Base-by-base conservation (phyloP, 2,329 filamentous ascomycete species). In the Curvularia sp. region DNA sequence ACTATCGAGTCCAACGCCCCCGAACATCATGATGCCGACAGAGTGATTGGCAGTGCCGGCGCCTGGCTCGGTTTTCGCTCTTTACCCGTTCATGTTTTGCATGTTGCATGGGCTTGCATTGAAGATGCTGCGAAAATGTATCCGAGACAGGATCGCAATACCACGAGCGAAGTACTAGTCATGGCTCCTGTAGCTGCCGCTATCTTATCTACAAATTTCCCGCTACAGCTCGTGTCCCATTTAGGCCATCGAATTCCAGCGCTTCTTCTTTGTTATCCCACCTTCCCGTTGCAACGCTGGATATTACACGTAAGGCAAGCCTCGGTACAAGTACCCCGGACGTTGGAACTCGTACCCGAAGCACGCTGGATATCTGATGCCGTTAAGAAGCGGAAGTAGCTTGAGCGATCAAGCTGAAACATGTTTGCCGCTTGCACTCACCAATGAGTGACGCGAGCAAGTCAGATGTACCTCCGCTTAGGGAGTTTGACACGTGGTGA, bases 401-500 rank as follows among this genome's bases (percentile, higher is more conserved):
- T 50, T 53, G 42, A 62, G 61, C 59, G 59, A 60, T 58, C 42
- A 48, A 51, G 31, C 55, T 69, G 71, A 69, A 69, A 71, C 67
- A 65, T 66, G 63, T 73, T 69, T 70, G 68, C 70, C 73, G 71
- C 12, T 71, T 67, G 66, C 59, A 69, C 62, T 67, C 62, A 65
- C 58, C 57, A 63, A 43, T 64, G 49, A 57, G 62, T 68, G 62
- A 65, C 44, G 57, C 58, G 57, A 46, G 53, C 60, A 70, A 67
- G 72, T 74, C 71, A 73, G 71, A 66, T 56, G 68, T 54, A 64
- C 58, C 42, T 48, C 57, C 56, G 55, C 58, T 66, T 65, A 62
- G 52, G 58, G 56, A 54, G 58, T 60, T 65, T 66, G 67, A 74
- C 73, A 76, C 68, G 72, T 76, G 73, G 69, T 69, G 58, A 70